phyloP scores from a whole-genome alignment of 2,329 filamentous ascomycete species.

The Cercospora sp. region DNA sequence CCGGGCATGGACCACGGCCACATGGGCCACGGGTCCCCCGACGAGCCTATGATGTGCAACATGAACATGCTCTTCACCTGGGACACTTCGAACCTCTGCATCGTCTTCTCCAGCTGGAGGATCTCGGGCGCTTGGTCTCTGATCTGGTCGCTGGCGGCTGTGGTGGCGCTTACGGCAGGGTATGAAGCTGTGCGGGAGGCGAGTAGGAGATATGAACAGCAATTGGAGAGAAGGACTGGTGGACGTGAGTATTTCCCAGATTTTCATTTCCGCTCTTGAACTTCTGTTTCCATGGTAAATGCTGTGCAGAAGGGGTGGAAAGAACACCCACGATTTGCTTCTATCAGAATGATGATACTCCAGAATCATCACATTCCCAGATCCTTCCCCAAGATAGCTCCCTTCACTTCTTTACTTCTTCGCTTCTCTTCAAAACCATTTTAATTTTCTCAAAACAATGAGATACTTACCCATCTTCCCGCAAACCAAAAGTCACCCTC shows the following conservation, averaged over 20 bases:
- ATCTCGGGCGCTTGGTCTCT: slow-evolving; percentile 73
- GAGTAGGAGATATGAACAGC: slow-evolving; percentile 72
- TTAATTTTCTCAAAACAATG: neutral
- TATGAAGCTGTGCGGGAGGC: slow-evolving; percentile 85
- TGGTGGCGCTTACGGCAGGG: slow-evolving; percentile 81
- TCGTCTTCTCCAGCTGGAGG: slow-evolving; percentile 92
- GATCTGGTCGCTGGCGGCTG: slow-evolving; percentile 76
- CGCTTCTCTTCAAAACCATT: neutral
- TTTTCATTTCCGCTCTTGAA: neutral
- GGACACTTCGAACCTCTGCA: slow-evolving; percentile 90
- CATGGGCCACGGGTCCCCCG: slow-evolving; percentile 57
- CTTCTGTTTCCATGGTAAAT: neutral
- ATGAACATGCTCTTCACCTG: slow-evolving; percentile 97
- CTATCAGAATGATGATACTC: neutral
- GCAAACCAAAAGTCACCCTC: neutral
- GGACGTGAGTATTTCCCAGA: slow-evolving; percentile 38
- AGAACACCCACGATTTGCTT: neutral
- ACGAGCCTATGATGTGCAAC: slow-evolving; percentile 68
- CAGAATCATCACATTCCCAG: neutral
- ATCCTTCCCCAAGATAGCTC: too few species aligned
- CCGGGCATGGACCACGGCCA: slow-evolving; percentile 25
- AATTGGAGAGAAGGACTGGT: slow-evolving; percentile 53
- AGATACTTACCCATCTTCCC: neutral
- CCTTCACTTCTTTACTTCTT: neutral
- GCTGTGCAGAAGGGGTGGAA: neutral